Evolutionary conservation across 306 rosid genomes (phyloP).

Genomic region (Mimosa pudica): DNA sequence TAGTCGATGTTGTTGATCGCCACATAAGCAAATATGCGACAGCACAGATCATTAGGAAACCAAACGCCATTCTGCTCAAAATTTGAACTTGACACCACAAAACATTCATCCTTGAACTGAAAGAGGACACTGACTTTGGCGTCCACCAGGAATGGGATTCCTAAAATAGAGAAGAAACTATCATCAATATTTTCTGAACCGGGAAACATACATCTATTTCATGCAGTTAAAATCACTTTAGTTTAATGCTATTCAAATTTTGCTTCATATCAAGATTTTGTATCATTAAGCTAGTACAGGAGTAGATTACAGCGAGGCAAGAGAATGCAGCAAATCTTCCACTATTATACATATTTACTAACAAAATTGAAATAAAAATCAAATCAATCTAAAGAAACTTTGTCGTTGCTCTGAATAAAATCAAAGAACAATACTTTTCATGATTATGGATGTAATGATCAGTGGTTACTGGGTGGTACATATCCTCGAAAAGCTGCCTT

Average conservation of each 20-base stretch:
- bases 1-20: conserved; percentile 56
- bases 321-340: conserved; percentile 20
- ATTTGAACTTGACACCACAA: conserved; percentile 70
- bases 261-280: conserved; percentile 7
- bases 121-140: conserved; percentile 51
- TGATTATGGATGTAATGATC: conserved; percentile 7
- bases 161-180: conserved; percentile 41
- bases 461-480: conserved; percentile 3
- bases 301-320: neutral
- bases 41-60: conserved; percentile 59
- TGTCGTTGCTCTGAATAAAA: conserved; percentile 20
- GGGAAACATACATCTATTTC: conserved; percentile 14
- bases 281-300: neutral
- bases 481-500: conserved; percentile 24
- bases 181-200: conserved; percentile 10
- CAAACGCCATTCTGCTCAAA: conserved; percentile 60
- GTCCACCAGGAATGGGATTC: conserved; percentile 73
- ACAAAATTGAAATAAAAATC: conserved; percentile 1
- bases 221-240: conserved; percentile 14
- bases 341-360: neutral
- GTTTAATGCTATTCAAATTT: conserved; percentile 19
- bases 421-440: neutral
- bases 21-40: conserved; percentile 59
- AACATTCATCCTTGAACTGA: conserved; percentile 49
- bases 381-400: conserved; percentile 14